Evolutionary conservation across 2,329 filamentous ascomycete genomes (phyloP).

Genomic region (Chrysoporthe austroafricana): DNA sequence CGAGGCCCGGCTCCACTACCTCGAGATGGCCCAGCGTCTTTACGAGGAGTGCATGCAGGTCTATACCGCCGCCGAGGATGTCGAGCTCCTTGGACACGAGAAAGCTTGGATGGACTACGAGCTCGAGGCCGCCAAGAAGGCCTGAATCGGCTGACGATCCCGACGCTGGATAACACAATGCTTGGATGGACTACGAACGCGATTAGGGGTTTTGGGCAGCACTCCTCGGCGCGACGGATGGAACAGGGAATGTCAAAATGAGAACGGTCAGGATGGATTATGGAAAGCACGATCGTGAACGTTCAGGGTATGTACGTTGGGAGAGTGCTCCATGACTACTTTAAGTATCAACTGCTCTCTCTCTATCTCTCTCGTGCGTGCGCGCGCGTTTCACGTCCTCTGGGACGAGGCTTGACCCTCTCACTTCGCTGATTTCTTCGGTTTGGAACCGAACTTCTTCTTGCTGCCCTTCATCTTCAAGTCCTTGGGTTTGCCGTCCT

Average conservation of each 20-base stretch:
- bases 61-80: slow-evolving; percentile 2
- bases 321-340: background rate
- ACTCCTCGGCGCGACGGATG: background rate
- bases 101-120: slow-evolving; percentile 12
- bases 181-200: background rate
- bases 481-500: slow-evolving; percentile 66
- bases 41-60: background rate
- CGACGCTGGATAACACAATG: background rate
- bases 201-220: background rate
- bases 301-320: background rate
- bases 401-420: background rate
- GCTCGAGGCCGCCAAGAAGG: background rate
- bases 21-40: background rate
- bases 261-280: background rate
- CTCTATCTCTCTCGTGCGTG: no score
- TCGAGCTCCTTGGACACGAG: slow-evolving; percentile 6
- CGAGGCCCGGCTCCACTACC: slow-evolving; percentile 2
- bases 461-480: slow-evolving; percentile 58
- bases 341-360: no score
- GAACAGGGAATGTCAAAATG: background rate
- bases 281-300: background rate
- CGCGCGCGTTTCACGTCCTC: no score
- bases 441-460: slow-evolving; percentile 47
- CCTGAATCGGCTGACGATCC: background rate
- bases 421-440: slow-evolving; percentile 35